These are phyloP conservation scores for Botrytis paeoniae DNA, from an alignment of 2,329 filamentous ascomycete genomes.

Conservation along the genomic window DNA sequence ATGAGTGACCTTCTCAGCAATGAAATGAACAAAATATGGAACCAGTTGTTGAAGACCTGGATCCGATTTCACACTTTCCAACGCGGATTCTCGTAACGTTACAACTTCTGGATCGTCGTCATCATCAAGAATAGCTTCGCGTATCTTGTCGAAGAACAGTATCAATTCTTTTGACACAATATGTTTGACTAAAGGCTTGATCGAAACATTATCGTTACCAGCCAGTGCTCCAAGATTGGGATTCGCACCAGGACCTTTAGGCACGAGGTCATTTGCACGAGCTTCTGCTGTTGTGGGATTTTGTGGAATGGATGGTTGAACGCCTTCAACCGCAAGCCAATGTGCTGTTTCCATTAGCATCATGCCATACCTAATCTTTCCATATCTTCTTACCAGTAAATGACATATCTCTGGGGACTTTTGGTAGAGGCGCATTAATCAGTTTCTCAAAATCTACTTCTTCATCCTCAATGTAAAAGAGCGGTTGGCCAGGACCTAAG, in stretches of 20 bases:
- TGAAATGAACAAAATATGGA: constrained; percentile 94
- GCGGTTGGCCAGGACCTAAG: constrained; percentile 84
- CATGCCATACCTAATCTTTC: not conserved
- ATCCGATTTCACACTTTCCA: constrained; percentile 82
- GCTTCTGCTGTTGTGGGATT: constrained; percentile 88
- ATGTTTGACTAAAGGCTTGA: constrained; percentile 93
- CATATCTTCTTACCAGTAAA: constrained; percentile 68
- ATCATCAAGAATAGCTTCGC: constrained; percentile 82
- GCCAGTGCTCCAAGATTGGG: constrained; percentile 78
- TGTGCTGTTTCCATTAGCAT: constrained; percentile 60
- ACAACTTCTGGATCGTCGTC: constrained; percentile 73
- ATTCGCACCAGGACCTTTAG: constrained; percentile 87
- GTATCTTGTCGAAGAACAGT: constrained; percentile 95
- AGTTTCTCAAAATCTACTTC: constrained; percentile 99
- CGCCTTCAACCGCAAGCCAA: constrained; percentile 96
- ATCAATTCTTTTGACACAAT: constrained; percentile 94
- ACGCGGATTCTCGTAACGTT: constrained; percentile 74
- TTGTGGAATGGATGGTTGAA: constrained; percentile 93
- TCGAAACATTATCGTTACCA: constrained; percentile 76
- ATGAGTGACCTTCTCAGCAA: constrained; percentile 94
- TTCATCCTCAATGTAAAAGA: constrained; percentile 98
- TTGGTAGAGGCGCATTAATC: constrained; percentile 92
- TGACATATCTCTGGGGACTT: constrained; percentile 87
- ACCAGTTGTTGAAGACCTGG: constrained; percentile 92
- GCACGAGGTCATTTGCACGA: constrained; percentile 77